A percentile compares a stretch with the other conserved stretches of the same genome.
Conservation (phyloP, 2,329 filamentous ascomycete genomes). For the Onygenales sp. region DNA sequence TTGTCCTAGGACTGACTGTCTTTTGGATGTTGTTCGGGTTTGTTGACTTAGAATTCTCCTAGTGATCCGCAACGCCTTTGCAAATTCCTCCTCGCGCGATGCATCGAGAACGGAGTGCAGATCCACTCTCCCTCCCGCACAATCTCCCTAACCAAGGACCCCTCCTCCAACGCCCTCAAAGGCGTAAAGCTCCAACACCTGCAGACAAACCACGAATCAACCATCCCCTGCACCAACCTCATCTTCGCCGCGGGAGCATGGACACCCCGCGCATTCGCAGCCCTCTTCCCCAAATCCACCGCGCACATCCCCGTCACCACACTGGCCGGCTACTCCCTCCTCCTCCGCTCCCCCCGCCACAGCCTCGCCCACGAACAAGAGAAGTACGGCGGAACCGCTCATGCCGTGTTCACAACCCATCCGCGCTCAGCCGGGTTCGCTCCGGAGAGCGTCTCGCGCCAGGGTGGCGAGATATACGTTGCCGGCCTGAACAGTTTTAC, state of each 20-base stretch:
- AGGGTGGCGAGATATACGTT: slow-evolving; percentile 61
- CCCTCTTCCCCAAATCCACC: slow-evolving; percentile 52
- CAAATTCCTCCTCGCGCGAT: slow-evolving; percentile 52
- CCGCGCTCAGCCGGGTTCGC: slow-evolving; percentile 45
- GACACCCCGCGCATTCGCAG: slow-evolving; percentile 56
- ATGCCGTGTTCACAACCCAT: slow-evolving; percentile 60
- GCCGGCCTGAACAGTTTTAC: slow-evolving; percentile 58
- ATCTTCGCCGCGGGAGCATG: slow-evolving; percentile 63
- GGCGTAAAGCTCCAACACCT: slow-evolving; percentile 43
- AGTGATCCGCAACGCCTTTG: slow-evolving; percentile 60
- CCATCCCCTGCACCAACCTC: slow-evolving; percentile 53
- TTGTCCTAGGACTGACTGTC: not conserved
- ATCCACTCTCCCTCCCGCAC: slow-evolving; percentile 57
- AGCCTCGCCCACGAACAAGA: slow-evolving; percentile 20
- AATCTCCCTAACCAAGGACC: slow-evolving; percentile 43
- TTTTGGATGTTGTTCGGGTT: not conserved
- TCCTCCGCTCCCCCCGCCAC: slow-evolving; percentile 51
- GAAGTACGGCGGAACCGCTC: slow-evolving; percentile 42
- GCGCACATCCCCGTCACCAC: slow-evolving; percentile 48
- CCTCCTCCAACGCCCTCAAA: slow-evolving; percentile 38
- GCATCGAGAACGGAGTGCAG: slow-evolving; percentile 51
- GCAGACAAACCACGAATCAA: slow-evolving; percentile 15
- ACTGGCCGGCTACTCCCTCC: slow-evolving; percentile 63
- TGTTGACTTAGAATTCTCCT: not conserved
- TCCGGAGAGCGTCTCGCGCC: slow-evolving; percentile 61